phyloP scores from a whole-genome alignment of 1,284 basidiomycete species.

The Leccinum olivaceoglutinosum region DNA sequence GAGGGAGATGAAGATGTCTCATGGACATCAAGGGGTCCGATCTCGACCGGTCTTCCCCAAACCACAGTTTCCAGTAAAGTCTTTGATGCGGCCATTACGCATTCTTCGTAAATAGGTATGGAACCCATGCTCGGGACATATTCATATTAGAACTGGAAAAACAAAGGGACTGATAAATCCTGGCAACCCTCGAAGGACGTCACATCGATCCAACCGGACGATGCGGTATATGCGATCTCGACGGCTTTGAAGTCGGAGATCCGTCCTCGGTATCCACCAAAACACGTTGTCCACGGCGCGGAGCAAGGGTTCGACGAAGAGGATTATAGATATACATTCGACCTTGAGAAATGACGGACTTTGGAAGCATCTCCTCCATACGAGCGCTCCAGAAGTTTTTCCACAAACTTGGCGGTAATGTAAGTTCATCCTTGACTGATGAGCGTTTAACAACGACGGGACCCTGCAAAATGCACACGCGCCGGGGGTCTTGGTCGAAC shows the following conservation, averaged over 20 bases:
- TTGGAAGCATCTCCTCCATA: slow-evolving; percentile 78
- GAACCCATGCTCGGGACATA: slow-evolving; percentile 89
- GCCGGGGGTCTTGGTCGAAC: slow-evolving; percentile 95
- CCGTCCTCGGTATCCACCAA: slow-evolving; percentile 49
- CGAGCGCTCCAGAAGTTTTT: slow-evolving; percentile 76
- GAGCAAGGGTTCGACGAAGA: slow-evolving; percentile 80
- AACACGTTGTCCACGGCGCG: slow-evolving; percentile 76
- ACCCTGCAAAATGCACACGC: slow-evolving; percentile 96
- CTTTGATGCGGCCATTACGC: slow-evolving; percentile 91
- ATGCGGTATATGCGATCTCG: slow-evolving; percentile 60
- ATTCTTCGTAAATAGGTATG: slow-evolving; percentile 91
- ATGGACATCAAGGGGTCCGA: slow-evolving; percentile 67
- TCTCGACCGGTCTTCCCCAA: slow-evolving; percentile 75
- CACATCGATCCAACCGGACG: slow-evolving; percentile 62
- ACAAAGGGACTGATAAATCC: slow-evolving; percentile 74
- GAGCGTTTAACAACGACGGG: slow-evolving; percentile 92
- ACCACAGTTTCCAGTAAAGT: slow-evolving; percentile 98
- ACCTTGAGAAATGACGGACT: slow-evolving; percentile 87
- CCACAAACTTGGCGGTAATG: slow-evolving; percentile 75
- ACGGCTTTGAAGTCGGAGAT: slow-evolving; percentile 63
- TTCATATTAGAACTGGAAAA: slow-evolving; percentile 61
- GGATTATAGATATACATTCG: slow-evolving; percentile 85
- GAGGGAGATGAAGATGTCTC: slow-evolving; percentile 58
- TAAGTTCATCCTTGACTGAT: slow-evolving; percentile 86
- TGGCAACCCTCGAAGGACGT: slow-evolving; percentile 83